Evolutionary conservation across 768 basidiomycete species (phyloP), one percentile per base, ranked within the genome.

Genomic region (Lactarius psammicola): DNA sequence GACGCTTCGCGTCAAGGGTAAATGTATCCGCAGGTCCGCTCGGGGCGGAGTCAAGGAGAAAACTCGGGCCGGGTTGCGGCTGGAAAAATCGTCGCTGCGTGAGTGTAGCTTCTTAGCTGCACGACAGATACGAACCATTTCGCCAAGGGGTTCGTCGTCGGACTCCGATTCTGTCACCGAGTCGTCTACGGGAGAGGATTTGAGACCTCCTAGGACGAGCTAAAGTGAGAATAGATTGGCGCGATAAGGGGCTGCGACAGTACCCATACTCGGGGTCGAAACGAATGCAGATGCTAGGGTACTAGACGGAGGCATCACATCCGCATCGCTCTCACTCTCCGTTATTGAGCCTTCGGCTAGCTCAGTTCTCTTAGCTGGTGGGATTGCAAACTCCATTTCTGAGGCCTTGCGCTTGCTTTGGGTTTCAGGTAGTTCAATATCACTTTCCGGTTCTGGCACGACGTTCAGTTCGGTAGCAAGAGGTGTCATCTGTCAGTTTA

Each of bases 101-200:
- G 44, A 38, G 34, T 33, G 33, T 20, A 5, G 30, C 17, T n/a
- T 30, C n/a, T 23, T 31, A 17, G 23, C 17, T 11, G 28, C 11
- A 42, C 18, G 20, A n/a, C 31, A 36, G 34, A 68, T 46, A 18
- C 59, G 44, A 59, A 70, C 67, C 20, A 57, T 36, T 36, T 68
- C 46, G 17, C 17, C 6, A 55, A 42, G 15, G 17, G 15, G 36
- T 18, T 63, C 75, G 15, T 67, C 70, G 23, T 79, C 78, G 38
- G 79, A 77, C 60, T 80, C 80, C 5, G 84, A 74, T 69, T 87
- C 82, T 18, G 84, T 82, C 23, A 75, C 79, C 1, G 82, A 81
- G 59, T 78, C 79, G 36, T 78, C 77, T 71, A n/a, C 13, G 8
- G 58, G 53, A 63, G 31, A 26, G 23, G 17, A 36, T 2, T 33